Evolutionary conservation across 768 basidiomycete species (phyloP), one percentile per base, ranked within the genome.

Genomic region (Coprinellus micaceus): DNA sequence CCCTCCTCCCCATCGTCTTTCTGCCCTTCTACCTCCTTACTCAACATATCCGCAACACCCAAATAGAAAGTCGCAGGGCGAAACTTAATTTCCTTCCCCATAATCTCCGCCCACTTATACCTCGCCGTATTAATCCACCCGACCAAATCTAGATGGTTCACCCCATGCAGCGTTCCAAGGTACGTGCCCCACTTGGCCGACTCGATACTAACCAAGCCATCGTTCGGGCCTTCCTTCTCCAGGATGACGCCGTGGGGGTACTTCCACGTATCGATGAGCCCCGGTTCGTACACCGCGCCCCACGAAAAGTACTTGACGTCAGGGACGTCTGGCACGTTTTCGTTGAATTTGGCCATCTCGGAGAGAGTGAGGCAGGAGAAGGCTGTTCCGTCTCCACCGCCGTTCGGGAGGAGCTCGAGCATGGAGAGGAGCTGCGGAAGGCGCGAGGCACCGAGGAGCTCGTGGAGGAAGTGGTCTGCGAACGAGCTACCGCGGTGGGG

Each of bases 101-200:
- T 85, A 70, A 94, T 89, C 64, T 89, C 86, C 0, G 92, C 88
- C 82, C 91, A 90, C 65, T 91, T 91, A 71, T 91, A 96, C 28
- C 89, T 77, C 1, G 92, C 89, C 5, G 85, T 80, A 69, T 94
- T 95, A 49, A 93, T 87, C 96, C 95, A 98, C 5, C 95, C 94
- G 11, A 97, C 91, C 36, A 92, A 81, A 66, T 93, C 91, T 33
- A 96, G 81, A 67, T 99, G 97, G 64, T 92, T 96, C 15, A 97
- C 97, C 55, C 89, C 81, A 36, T 82, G 78, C 19, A 99, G 75
- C 2, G 96, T 98, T n/a, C 94, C 97, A 50, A 92, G 81, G 67
- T 98, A 98, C 17, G 88, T 93, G 36, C 97, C 97, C 94, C 95
- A 96, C 77, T 86, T 84, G 2, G 94, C 85, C 4, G 91, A 93